Base-by-base conservation (phyloP, 139 green algal species). In the Micractinium conductrix region DNA sequence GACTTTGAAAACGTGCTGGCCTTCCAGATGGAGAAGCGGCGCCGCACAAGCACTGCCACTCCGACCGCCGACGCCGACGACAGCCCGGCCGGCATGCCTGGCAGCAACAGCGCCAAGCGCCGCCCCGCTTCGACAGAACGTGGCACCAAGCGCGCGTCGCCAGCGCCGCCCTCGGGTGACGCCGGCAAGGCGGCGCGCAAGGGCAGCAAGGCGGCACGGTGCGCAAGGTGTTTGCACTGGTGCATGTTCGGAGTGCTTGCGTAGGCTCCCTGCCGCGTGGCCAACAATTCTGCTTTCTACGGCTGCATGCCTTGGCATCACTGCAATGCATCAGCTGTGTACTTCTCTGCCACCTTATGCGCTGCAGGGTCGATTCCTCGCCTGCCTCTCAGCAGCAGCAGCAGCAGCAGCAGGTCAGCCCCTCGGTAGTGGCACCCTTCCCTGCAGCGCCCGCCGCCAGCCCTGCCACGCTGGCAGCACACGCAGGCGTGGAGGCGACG, bases 1-100 rank as follows among this genome's bases (percentile, higher is more conserved):
- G 89, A 92, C 58, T 92, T 92, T 74, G 76, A 87, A 45, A 79
- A 89, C 37, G 87, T 90, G 42, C 35, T 90, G 1, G 83, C 28
- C n/a, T 86, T 82, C 44, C 38, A 86, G 24, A 21, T 86, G 40
- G 79, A 83, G 62, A 50, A 21, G 30, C 55, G 69, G n/a, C 75
- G 76, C 44, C 81, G 84, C 35, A 75, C 78, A 22, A n/a, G 50
- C 68, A 74, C 69, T 16, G 22, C 37, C 60, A 63, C 42, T 1
- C 37, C 75, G 22, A 26, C 26, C 50, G 60, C 79, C 3, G 79
- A 45, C 10, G 45, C 16, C 67, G 42, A 63, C 22, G 44, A 44
- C 35, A 38, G 42, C 35, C 7, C 26, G 40, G 42, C 38, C 70
- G 2, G 70, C 70, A n/a, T 4, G 63, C 63, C 79, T 40, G 35